Evolutionary conservation across 139 green algal species (phyloP).

Genomic region (Desmodesmus armatus): DNA sequence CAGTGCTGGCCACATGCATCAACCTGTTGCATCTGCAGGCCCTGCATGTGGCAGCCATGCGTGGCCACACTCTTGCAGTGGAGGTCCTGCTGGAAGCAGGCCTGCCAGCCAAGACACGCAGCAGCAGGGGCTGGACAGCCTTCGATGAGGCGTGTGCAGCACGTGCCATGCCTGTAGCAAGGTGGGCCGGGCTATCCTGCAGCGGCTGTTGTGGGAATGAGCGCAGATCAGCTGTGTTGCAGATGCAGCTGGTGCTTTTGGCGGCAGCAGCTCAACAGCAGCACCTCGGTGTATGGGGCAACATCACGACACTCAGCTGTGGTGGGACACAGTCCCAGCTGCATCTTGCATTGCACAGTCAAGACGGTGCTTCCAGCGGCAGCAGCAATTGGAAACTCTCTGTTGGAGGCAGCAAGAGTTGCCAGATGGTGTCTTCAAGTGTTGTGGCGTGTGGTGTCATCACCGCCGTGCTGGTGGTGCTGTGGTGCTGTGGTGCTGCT

Average conservation of each 20-base stretch:
- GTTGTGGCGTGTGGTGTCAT: not conserved
- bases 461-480: not conserved
- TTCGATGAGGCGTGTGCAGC: constrained; percentile 77
- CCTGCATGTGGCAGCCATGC: constrained; percentile 58
- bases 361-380: too few relatives aligned
- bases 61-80: constrained; percentile 43
- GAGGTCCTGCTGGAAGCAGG: constrained; percentile 62
- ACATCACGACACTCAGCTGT: too few relatives aligned
- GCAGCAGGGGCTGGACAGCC: constrained; percentile 66
- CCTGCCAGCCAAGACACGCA: constrained; percentile 50
- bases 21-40: not conserved
- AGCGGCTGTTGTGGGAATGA: too few relatives aligned
- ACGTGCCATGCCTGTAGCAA: constrained; percentile 52
- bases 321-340: too few relatives aligned
- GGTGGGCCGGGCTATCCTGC: too few relatives aligned
- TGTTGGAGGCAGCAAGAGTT: not conserved
- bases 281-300: too few relatives aligned
- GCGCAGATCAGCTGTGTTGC: too few relatives aligned
- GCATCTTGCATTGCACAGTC: too few relatives aligned
- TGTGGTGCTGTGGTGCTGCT: too few relatives aligned
- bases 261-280: too few relatives aligned
- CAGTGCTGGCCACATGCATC: not conserved
- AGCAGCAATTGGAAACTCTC: too few relatives aligned
- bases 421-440: not conserved
- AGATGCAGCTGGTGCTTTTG: too few relatives aligned